Conservation (phyloP, 208 protist genomes). For the Acanthamoeba lenticulata region DNA sequence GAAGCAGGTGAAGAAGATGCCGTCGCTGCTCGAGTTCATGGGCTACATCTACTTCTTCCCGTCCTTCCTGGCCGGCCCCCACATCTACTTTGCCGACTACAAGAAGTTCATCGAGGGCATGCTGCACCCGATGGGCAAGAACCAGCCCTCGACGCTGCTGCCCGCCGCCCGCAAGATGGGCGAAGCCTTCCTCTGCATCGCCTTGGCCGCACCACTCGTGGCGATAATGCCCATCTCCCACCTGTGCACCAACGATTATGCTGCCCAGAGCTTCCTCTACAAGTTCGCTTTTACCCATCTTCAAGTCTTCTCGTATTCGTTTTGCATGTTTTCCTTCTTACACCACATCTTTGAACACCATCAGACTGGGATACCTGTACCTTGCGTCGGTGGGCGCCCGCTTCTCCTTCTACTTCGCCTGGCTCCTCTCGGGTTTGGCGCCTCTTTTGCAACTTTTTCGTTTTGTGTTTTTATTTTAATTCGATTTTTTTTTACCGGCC, state of each 20-base stretch:
- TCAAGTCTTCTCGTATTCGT: neutral
- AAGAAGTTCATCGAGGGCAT: conserved; percentile 26
- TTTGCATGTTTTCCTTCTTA: neutral
- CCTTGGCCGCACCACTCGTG: neutral
- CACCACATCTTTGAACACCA: neutral
- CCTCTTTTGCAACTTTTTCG: neutral
- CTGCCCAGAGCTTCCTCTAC: neutral
- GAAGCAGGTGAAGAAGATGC: conserved; percentile 73
- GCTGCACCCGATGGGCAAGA: neutral
- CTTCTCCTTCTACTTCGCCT: conserved; percentile 78
- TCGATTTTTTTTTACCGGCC: neutral
- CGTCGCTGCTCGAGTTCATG: conserved; percentile 78
- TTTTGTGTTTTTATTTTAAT: neutral
- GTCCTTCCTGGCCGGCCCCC: conserved; percentile 79
- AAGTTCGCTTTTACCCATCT: neutral
- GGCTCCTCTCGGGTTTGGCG: conserved; percentile 8
- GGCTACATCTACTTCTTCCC: conserved; percentile 81
- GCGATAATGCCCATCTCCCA: neutral
- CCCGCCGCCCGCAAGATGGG: neutral
- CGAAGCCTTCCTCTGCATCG: neutral
- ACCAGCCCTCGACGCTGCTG: neutral
- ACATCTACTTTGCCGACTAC: conserved; percentile 82
- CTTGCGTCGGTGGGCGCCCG: neutral
- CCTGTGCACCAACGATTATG: neutral
- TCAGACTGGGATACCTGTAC: neutral